These are phyloP conservation scores for Plenodomus biglobosus DNA, from an alignment of 2,329 filamentous ascomycete species.

Conservation along the genomic window DNA sequence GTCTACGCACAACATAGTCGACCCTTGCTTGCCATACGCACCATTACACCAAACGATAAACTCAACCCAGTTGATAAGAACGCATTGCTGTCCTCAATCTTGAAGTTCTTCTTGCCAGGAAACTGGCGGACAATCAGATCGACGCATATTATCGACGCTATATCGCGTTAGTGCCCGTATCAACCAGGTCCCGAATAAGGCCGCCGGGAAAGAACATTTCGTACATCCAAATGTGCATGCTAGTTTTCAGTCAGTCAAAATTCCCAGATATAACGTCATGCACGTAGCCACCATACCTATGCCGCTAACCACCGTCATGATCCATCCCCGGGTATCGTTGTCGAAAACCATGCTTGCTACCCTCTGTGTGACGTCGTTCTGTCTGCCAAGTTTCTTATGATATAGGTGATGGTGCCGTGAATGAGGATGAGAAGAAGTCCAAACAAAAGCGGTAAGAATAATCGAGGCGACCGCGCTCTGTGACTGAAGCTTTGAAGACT, in stretches of 20 bases:
- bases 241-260: conserved; percentile 22
- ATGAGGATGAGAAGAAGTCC: background rate
- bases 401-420: conserved; percentile 2
- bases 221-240: conserved; percentile 45
- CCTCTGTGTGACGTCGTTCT: conserved; percentile 25
- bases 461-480: background rate
- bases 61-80: conserved; percentile 89
- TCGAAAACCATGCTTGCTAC: conserved; percentile 33
- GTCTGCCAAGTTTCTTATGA: conserved; percentile 5
- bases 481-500: background rate
- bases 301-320: conserved; percentile 82
- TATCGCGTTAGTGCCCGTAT: conserved; percentile 39
- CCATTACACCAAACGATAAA: conserved; percentile 95
- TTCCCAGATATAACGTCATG: conserved; percentile 1
- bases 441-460: background rate
- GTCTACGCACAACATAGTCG: background rate
- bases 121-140: conserved; percentile 75
- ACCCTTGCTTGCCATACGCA: conserved; percentile 51
- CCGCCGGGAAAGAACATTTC: background rate
- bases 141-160: conserved; percentile 79
- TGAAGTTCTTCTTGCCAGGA: conserved; percentile 74
- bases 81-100: conserved; percentile 82
- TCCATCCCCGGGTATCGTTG: conserved; percentile 84
- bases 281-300: conserved; percentile 56
- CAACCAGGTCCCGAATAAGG: conserved; percentile 1